phyloP scores from a whole-genome alignment of 2,329 filamentous ascomycete genomes.

The Bisporella sp. region DNA sequence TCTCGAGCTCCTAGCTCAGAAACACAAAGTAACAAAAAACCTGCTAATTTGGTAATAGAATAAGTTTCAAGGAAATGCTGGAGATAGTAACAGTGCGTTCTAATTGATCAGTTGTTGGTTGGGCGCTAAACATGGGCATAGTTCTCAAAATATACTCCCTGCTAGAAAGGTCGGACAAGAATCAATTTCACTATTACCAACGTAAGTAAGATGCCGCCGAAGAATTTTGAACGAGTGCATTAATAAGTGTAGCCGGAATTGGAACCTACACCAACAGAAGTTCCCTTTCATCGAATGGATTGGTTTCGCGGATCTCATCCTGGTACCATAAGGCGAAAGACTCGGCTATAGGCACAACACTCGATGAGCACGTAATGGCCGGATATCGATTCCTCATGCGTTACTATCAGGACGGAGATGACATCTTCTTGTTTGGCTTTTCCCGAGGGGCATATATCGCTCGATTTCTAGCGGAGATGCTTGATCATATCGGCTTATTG shows the following conservation, averaged over 20 bases:
- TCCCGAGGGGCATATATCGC: conserved; percentile 68
- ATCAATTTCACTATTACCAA: neutral
- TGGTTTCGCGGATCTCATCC: neutral
- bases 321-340: conserved; percentile 59
- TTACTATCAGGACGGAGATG: conserved; percentile 57
- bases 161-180: neutral
- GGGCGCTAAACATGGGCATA: neutral
- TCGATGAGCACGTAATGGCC: conserved; percentile 76
- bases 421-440: conserved; percentile 70
- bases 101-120: neutral
- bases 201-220: neutral
- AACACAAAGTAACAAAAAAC: no score
- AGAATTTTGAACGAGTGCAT: neutral
- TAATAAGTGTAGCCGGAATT: conserved; percentile 7
- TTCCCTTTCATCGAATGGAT: conserved; percentile 1
- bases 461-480: conserved; percentile 74
- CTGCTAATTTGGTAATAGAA: neutral
- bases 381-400: conserved; percentile 76
- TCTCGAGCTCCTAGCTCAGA: no score
- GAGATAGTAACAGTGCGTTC: neutral
- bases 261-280: conserved; percentile 6
- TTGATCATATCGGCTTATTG: conserved; percentile 73
- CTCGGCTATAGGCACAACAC: conserved; percentile 71
- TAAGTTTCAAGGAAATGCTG: neutral
- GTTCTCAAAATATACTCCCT: neutral